Evolutionary conservation across 2,329 filamentous ascomycete species (phyloP).

Genomic region (Pseudohalonectria lignicola): DNA sequence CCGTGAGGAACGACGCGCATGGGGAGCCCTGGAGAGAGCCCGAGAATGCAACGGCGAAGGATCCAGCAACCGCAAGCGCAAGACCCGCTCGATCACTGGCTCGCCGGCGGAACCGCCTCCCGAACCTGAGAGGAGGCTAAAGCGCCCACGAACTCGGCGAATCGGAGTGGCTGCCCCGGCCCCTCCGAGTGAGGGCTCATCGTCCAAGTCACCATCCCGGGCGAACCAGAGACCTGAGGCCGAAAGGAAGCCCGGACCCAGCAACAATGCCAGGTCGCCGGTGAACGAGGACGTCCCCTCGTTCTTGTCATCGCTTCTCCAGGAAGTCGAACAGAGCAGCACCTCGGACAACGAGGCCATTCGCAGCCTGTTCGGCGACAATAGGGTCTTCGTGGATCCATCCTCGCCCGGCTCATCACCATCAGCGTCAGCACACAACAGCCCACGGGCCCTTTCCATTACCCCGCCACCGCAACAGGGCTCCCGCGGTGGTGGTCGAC

Average conservation of each 20-base stretch:
- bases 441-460: conserved; percentile 53
- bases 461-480: conserved; percentile 53
- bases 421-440: conserved; percentile 52
- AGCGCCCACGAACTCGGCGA: conserved; percentile 72
- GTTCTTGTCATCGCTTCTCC: conserved; percentile 76
- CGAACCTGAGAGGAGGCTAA: conserved; percentile 72
- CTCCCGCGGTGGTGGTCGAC: too few species aligned
- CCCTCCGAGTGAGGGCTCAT: conserved; percentile 35
- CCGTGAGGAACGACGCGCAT: conserved; percentile 70
- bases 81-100: conserved; percentile 55
- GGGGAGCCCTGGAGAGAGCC: conserved; percentile 84
- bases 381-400: conserved; percentile 18
- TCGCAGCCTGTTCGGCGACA: conserved; percentile 24
- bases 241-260: neutral
- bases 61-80: conserved; percentile 59
- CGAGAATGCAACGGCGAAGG: conserved; percentile 49
- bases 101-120: conserved; percentile 59
- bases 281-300: conserved; percentile 48
- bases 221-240: neutral
- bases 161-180: too few species aligned
- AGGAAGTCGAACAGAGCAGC: conserved; percentile 67
- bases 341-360: conserved; percentile 46
- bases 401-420: conserved; percentile 43
- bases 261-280: conserved; percentile 14
- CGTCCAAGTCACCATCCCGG: conserved; percentile 13